A percentile compares a stretch with the other conserved stretches of the same genome.
Conservation (phyloP, 176 grass and related monocot genomes). For the Ananas comosus region DNA sequence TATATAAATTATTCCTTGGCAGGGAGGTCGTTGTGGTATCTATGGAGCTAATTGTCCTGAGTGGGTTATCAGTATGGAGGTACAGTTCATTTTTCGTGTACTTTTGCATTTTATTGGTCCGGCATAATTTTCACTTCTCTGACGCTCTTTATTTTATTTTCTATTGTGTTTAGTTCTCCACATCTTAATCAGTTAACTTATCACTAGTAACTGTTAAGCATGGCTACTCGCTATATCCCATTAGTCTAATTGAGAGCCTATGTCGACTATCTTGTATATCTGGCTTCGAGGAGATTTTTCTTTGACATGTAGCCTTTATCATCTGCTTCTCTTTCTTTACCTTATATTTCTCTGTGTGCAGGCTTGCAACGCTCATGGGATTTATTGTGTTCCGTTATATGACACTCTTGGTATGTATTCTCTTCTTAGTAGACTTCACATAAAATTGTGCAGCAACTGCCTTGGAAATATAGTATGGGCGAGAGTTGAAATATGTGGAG, state of each 20-base stretch:
- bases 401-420: slow-evolving; percentile 76
- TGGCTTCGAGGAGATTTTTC: too few relatives aligned
- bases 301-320: too few relatives aligned
- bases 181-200: too few relatives aligned
- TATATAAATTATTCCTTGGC: slow-evolving; percentile 8
- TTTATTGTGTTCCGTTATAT: slow-evolving; percentile 82
- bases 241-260: too few relatives aligned
- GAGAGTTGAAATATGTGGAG: not conserved
- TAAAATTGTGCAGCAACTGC: too few relatives aligned
- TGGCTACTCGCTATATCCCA: too few relatives aligned
- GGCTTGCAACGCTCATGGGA: slow-evolving; percentile 83
- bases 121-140: not conserved
- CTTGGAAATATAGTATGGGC: too few relatives aligned
- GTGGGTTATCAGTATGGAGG: slow-evolving; percentile 87
- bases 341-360: slow-evolving; percentile 31
- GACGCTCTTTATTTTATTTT: not conserved
- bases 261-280: too few relatives aligned
- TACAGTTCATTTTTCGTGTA: slow-evolving; percentile 5
- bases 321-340: not conserved
- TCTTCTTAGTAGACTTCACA: slow-evolving; percentile 6
- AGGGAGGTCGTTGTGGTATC: slow-evolving; percentile 74
- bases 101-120: not conserved
- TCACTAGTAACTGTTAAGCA: too few relatives aligned
- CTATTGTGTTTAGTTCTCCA: not conserved
- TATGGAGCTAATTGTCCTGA: slow-evolving; percentile 80